A percentile compares a stretch with the other conserved stretches of the same genome.
phyloP scores from a whole-genome alignment of 208 protist species.

The Trypanosomatidae sp. region DNA sequence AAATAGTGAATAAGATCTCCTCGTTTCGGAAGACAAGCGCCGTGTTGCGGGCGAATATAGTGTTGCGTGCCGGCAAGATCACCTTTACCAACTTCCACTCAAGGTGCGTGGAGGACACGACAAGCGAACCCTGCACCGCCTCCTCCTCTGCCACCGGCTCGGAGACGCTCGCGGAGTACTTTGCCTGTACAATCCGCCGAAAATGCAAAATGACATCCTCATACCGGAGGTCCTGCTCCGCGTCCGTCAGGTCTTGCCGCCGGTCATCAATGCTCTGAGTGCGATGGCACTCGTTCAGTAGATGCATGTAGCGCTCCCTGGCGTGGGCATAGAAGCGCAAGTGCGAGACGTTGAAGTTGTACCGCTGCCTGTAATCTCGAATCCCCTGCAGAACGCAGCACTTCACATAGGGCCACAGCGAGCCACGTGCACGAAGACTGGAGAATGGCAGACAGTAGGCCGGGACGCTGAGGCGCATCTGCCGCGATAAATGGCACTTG shows the following conservation, averaged over 20 bases:
- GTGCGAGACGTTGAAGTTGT: slow-evolving; percentile 80
- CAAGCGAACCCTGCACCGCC: slow-evolving; percentile 7
- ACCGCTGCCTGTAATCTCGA: slow-evolving; percentile 55
- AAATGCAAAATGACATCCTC: slow-evolving; percentile 74
- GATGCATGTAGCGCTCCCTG: slow-evolving; percentile 60
- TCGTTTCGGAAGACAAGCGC: slow-evolving; percentile 33
- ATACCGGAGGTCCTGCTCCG: slow-evolving; percentile 72
- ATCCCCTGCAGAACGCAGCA: slow-evolving; percentile 52
- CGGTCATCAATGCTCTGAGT: slow-evolving; percentile 37
- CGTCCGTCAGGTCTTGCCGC: slow-evolving; percentile 52
- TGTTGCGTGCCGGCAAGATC: slow-evolving; percentile 35
- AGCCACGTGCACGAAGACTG: slow-evolving; percentile 34
- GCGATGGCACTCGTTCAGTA: slow-evolving; percentile 71
- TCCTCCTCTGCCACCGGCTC: background rate
- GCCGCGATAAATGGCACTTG: slow-evolving; percentile 53
- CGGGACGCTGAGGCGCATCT: slow-evolving; percentile 39
- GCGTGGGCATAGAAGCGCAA: slow-evolving; percentile 65
- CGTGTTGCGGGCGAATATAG: slow-evolving; percentile 20
- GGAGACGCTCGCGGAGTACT: slow-evolving; percentile 28
- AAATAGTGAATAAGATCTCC: slow-evolving; percentile 31
- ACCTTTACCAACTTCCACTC: slow-evolving; percentile 42
- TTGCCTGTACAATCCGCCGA: slow-evolving; percentile 41
- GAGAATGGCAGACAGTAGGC: slow-evolving; percentile 59
- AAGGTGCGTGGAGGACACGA: slow-evolving; percentile 46
- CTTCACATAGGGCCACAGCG: slow-evolving; percentile 60